phyloP scores from a whole-genome alignment of 83 land plant genomes.

The Thuja plicata region DNA sequence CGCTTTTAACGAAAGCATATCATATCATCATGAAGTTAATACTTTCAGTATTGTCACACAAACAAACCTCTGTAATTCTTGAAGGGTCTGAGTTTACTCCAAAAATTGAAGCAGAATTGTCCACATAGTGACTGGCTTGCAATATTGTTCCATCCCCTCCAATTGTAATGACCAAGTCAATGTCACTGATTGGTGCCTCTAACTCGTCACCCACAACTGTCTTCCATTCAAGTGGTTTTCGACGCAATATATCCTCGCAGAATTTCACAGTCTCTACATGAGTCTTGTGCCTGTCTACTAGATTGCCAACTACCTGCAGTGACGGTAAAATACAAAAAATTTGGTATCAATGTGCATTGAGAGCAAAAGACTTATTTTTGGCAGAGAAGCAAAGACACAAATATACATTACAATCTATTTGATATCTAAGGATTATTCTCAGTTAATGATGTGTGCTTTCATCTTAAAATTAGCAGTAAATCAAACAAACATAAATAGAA shows the following conservation, averaged over 20 bases:
- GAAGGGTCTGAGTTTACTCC: conserved; percentile 96
- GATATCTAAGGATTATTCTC: neutral
- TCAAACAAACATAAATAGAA: neutral
- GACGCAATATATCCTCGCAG: conserved; percentile 56
- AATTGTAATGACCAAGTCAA: conserved; percentile 74
- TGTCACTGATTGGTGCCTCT: conserved; percentile 45
- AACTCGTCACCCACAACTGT: conserved; percentile 41
- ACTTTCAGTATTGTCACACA: conserved; percentile 5
- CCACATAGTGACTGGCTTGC: conserved; percentile 77
- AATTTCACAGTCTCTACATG: conserved; percentile 59
- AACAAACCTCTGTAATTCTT: conserved; percentile 56
- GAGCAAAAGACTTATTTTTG: neutral
- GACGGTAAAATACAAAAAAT: neutral
- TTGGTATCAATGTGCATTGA: neutral
- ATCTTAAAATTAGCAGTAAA: neutral
- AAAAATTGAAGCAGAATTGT: conserved; percentile 68
- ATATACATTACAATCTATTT: neutral
- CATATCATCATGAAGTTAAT: conserved; percentile 6
- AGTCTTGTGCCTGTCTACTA: conserved; percentile 54
- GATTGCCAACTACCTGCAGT: conserved; percentile 40
- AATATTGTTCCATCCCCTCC: conserved; percentile 94
- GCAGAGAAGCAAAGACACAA: neutral
- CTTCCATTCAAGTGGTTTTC: conserved; percentile 54
- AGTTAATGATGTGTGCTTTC: neutral
- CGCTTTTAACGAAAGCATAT: neutral